phyloP scores from a whole-genome alignment of 257 asterid species.

The Nicotiana otophora region DNA sequence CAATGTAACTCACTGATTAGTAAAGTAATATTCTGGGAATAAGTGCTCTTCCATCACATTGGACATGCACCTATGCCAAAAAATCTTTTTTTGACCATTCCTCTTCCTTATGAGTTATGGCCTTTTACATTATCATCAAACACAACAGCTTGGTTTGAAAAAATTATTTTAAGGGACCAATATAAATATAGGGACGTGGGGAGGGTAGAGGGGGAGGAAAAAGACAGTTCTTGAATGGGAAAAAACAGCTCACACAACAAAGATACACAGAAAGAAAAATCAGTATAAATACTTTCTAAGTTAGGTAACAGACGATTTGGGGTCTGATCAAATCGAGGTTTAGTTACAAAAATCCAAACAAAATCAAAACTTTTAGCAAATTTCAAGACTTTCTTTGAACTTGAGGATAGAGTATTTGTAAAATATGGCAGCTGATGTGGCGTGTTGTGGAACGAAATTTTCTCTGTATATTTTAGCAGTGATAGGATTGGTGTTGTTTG shows the following conservation, averaged over 20 bases:
- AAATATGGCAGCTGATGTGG: constrained; percentile 57
- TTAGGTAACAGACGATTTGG: background rate
- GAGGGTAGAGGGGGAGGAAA: background rate
- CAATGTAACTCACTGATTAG: background rate
- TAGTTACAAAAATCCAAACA: background rate
- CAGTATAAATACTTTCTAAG: background rate
- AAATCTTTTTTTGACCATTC: background rate
- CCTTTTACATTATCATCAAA: background rate
- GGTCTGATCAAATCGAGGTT: background rate
- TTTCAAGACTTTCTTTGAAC: background rate
- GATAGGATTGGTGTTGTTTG: constrained; percentile 73
- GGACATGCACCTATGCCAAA: background rate
- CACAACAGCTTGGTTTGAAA: background rate
- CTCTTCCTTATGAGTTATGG: background rate
- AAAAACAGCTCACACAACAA: background rate
- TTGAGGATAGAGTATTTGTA: background rate
- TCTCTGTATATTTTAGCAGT: constrained; percentile 38
- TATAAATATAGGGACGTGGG: background rate
- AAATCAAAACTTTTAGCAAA: background rate
- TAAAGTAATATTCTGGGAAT: constrained; percentile 4
- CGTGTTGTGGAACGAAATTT: constrained; percentile 58
- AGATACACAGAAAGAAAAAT: background rate
- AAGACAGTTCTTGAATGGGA: background rate
- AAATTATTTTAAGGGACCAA: background rate
- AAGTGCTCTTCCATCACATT: background rate